Evolutionary conservation across 2,329 filamentous ascomycete species (phyloP).

Genomic region (Phyllosticta capitalensis): DNA sequence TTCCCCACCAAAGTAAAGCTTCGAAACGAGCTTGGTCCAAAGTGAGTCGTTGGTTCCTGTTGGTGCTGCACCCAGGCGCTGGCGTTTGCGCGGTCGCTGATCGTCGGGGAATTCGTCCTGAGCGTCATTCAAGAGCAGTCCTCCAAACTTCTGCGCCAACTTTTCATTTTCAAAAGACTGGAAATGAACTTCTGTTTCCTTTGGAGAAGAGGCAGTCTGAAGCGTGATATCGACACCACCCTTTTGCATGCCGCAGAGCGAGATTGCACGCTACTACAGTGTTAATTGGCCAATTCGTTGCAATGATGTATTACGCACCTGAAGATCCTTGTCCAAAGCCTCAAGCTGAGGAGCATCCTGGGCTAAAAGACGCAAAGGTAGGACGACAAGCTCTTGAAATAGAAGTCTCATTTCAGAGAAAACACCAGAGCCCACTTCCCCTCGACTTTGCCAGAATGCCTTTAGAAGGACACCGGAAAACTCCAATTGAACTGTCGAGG

Average conservation of each 20-base stretch:
- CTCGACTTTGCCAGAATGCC: not conserved
- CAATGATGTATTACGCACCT: constrained; percentile 18
- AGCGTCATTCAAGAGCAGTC: not conserved
- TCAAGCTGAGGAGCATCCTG: constrained; percentile 15
- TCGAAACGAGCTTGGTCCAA: not conserved
- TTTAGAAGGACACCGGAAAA: not conserved
- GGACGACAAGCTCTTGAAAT: not conserved
- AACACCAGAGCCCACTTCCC: not conserved
- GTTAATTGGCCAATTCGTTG: not conserved
- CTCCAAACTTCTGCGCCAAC: not conserved
- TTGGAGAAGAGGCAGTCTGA: not conserved
- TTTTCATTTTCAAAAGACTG: not conserved
- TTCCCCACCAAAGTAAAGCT: not conserved
- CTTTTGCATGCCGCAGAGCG: not conserved
- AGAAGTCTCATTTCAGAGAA: not conserved
- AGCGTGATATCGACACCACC: not conserved
- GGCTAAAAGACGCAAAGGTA: constrained; percentile 14
- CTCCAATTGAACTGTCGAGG: not conserved
- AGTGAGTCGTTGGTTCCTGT: not conserved
- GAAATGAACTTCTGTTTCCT: not conserved
- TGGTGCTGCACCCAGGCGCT: not conserved
- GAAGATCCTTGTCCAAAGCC: constrained; percentile 21
- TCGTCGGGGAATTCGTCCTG: constrained; percentile 3
- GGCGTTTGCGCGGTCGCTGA: constrained; percentile 5
- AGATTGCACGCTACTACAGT: not conserved